Evolutionary conservation across 441 rosid species (phyloP).

Genomic region (Bocquillonia castaneifolia): DNA sequence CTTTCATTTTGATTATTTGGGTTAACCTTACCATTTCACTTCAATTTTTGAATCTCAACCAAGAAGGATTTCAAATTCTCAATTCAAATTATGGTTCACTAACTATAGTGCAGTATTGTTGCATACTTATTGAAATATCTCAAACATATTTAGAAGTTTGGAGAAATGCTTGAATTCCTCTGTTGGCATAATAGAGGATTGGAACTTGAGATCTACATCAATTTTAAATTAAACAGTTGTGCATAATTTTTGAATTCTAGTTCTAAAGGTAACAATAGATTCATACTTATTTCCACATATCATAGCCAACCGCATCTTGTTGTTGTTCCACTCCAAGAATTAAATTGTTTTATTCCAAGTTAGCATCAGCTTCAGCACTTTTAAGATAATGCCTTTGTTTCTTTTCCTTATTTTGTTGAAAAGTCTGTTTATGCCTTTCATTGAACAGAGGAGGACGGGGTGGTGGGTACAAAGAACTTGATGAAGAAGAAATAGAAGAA

Average conservation of each 20-base stretch:
- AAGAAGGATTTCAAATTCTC: background rate
- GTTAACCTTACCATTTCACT: too few species aligned
- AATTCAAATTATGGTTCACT: background rate
- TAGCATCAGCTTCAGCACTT: background rate
- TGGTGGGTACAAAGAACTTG: conserved; percentile 97
- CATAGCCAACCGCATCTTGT: background rate
- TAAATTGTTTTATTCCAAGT: background rate
- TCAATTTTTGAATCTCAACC: background rate
- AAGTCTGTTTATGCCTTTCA: conserved; percentile 10
- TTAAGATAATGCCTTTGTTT: background rate
- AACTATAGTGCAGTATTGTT: background rate
- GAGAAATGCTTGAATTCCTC: background rate
- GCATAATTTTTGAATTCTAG: background rate
- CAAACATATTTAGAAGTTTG: background rate
- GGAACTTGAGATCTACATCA: background rate
- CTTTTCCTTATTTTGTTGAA: background rate
- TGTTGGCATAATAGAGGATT: background rate
- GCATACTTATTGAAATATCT: background rate
- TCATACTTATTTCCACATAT: background rate
- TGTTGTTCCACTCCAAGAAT: background rate
- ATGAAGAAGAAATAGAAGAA: conserved; percentile 96
- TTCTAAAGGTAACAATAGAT: background rate
- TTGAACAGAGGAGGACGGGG: conserved; percentile 85
- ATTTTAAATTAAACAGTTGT: background rate
- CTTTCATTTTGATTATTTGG: too few species aligned